Evolutionary conservation across 2,329 filamentous ascomycete genomes (phyloP), one percentile per base, ranked within the genome.

Genomic region (Pleurostoma richardsiae): DNA sequence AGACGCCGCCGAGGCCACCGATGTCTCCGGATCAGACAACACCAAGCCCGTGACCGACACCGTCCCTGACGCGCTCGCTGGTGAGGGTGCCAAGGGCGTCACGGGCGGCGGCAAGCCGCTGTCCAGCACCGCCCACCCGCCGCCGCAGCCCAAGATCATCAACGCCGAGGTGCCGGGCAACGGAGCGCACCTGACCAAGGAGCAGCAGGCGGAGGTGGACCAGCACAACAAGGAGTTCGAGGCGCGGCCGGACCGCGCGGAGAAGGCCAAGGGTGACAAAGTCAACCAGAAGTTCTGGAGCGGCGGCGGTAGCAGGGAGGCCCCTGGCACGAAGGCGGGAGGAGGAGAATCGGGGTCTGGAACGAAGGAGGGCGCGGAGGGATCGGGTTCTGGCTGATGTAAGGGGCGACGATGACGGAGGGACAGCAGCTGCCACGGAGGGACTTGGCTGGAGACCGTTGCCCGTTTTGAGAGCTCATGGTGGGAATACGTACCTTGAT

Each of bases 221-320:
- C 59, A 70, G 61, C 80, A 84, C 56, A 84, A 84, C 49, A 52
- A 51, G 52, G 77, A 83, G 1, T 83, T 83, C 59, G 75, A 75
- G 42, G 57, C 70, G 54, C 73, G 72, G 51, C 73, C 82, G 54
- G 79, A 77, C 48, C 67, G 62, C 10, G 69, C 71, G 0, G 54
- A 62, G 5, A 40, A 53, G 3, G 72, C 73, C 0, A 63, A 56
- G 1, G 60, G 66, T 1, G 76, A 80, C 48, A 76, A 76, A 63
- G 77, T 82, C 3, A 66, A 79, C 49, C 74, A 76, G 59, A 73
- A 70, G 19, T 83, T 76, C 51, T 83, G 79, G 76, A 65, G 55
- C 30, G 55, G 61, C 4, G 46, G 42, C 39, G 59, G 19, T 19
- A 19, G 19, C 19, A 19, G 19, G 19, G 19, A 19, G 19, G 19